These are phyloP conservation scores for Prinsepia uniflora DNA, from an alignment of 306 rosid species.

Conservation along the genomic window DNA sequence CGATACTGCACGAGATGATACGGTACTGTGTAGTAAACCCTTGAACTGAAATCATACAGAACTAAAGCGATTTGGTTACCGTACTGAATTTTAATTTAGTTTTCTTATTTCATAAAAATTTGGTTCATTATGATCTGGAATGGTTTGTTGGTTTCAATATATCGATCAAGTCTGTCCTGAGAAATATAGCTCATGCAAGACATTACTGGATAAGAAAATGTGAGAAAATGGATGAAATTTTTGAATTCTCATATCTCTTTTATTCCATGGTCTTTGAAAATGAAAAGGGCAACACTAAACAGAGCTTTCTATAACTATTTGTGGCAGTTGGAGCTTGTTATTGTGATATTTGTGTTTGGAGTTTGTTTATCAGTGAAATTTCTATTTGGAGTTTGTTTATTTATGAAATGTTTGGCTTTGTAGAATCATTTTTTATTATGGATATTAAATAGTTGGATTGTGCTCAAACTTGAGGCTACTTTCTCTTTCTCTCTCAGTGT, in stretches of 20 bases:
- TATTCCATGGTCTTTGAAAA: not conserved
- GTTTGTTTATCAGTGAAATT: not conserved
- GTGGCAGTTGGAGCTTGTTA: not conserved
- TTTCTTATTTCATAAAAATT: too few species aligned
- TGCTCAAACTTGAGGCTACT: slow-evolving; percentile 80
- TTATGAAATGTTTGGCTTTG: too few species aligned
- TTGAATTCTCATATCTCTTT: slow-evolving; percentile 12
- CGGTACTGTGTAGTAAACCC: too few species aligned
- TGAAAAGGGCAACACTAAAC: not conserved
- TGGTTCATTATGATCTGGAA: too few species aligned
- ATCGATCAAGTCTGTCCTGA: too few species aligned
- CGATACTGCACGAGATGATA: too few species aligned
- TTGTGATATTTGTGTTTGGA: not conserved
- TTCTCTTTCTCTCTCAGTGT: not conserved
- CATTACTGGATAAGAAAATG: not conserved
- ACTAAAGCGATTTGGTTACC: too few species aligned
- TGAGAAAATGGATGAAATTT: not conserved
- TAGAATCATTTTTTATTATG: not conserved
- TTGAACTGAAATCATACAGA: too few species aligned
- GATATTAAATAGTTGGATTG: too few species aligned
- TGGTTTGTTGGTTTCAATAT: too few species aligned
- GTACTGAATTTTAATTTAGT: too few species aligned
- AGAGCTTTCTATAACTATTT: not conserved
- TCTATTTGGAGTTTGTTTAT: too few species aligned
- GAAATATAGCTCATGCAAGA: not conserved